Conservation (phyloP, 177 flowering plant genomes). For the Vitis hybrid region DNA sequence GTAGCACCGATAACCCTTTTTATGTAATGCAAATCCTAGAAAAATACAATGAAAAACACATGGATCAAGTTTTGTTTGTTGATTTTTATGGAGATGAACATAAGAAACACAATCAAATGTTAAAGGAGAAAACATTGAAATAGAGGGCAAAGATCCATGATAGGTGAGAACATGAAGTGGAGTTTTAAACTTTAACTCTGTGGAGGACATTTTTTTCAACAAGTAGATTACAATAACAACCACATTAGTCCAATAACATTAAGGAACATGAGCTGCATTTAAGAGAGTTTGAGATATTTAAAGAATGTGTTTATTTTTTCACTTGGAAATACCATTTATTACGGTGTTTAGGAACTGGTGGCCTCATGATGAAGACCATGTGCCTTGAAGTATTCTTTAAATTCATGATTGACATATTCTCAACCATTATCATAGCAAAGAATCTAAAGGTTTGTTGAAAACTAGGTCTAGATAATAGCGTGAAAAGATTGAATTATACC, state of each 20-base stretch:
- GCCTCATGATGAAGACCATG: conserved; percentile 1
- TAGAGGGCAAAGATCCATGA: not conserved
- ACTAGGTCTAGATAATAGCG: not conserved
- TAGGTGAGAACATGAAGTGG: not conserved
- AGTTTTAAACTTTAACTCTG: not conserved
- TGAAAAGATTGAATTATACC: not conserved
- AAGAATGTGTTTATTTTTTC: not conserved
- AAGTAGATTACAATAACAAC: not conserved
- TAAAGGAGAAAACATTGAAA: not conserved
- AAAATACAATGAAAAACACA: conserved; percentile 9
- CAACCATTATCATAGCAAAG: not conserved
- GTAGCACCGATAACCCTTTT: not conserved
- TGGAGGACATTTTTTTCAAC: not conserved
- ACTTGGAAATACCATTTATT: not conserved
- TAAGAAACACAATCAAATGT: no score
- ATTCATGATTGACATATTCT: conserved; percentile 1
- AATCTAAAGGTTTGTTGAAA: not conserved
- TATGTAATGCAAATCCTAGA: not conserved
- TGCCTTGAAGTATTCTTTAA: not conserved
- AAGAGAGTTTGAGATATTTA: not conserved
- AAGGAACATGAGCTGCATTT: not conserved
- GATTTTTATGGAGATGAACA: no score
- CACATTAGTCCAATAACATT: not conserved
- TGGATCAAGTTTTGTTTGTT: not conserved
- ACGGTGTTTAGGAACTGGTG: not conserved